A percentile compares a stretch with the other conserved stretches of the same genome.
Evolutionary conservation across 805 yeast genomes (phyloP).

Genomic region (Schwanniomyces pseudopolymorphus): DNA sequence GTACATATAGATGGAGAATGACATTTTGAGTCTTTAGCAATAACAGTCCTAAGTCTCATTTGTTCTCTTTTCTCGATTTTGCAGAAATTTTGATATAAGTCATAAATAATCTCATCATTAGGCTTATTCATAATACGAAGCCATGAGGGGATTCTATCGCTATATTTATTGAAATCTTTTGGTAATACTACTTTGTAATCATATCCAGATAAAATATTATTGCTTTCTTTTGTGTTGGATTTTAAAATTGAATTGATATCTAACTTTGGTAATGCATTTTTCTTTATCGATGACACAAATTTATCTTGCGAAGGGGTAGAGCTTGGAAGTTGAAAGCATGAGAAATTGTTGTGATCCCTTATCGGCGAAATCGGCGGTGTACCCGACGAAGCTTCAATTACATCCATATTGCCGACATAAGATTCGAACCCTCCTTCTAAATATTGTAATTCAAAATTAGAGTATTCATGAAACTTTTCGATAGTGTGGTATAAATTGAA

Average conservation of each 20-base stretch:
- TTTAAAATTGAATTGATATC: slow-evolving; percentile 12
- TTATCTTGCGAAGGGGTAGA: slow-evolving; percentile 35
- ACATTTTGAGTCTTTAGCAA: slow-evolving; percentile 14
- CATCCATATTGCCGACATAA: slow-evolving; percentile 1
- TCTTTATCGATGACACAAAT: slow-evolving; percentile 36
- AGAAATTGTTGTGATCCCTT: slow-evolving; percentile 13
- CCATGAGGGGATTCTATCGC: slow-evolving; percentile 32
- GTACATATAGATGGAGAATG: slow-evolving; percentile 29
- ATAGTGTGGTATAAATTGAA: slow-evolving; percentile 35
- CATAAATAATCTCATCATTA: slow-evolving; percentile 20
- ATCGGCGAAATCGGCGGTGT: slow-evolving; percentile 5
- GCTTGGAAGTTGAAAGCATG: slow-evolving; percentile 45
- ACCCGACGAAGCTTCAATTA: slow-evolving; percentile 8
- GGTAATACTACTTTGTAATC: slow-evolving; percentile 24
- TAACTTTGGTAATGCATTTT: slow-evolving; percentile 25
- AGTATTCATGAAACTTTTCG: slow-evolving; percentile 23
- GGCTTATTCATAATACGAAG: slow-evolving; percentile 19
- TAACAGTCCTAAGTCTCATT: slow-evolving; percentile 34
- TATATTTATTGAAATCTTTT: slow-evolving; percentile 9
- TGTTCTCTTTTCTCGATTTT: slow-evolving; percentile 40
- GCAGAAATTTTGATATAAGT: slow-evolving; percentile 30
- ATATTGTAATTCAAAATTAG: slow-evolving; percentile 18
- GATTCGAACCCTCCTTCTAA: slow-evolving; percentile 28
- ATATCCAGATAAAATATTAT: slow-evolving; percentile 8
- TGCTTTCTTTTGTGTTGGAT: background rate